Evolutionary conservation across 1,139 yeast species (phyloP), one percentile per base, ranked within the genome.

Genomic region (Yarrowia galli): DNA sequence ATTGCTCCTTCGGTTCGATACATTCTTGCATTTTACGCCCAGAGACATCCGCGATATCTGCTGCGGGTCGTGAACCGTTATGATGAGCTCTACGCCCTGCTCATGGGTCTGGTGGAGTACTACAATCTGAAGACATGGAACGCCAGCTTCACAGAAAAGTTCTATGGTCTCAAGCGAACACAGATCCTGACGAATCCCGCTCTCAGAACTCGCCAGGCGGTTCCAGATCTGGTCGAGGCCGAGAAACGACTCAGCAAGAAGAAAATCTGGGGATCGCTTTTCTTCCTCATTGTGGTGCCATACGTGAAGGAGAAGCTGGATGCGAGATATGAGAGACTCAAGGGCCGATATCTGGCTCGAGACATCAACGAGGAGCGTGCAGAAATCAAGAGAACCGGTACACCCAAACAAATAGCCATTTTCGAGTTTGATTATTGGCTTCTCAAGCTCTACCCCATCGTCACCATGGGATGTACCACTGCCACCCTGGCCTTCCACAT

Each of bases 71-170:
- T 91, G 48, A 88, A 90, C 74, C 80, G 82, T 67, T 92, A 89
- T 75, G 98, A 93, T 75, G 97, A 91, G 78, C 73, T 92, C 43
- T 89, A 89, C 72, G 77, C 89, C 13, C 71, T 85, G 1, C 71
- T 89, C 5, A 80, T 95, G 75, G 87, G 91, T 0, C 72, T 84
- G n/a, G 81, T 93, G 0, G 98, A 95, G 77, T 88, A 88, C 82
- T 84, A 85, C 72, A 91, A 89, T 73, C 77, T 93, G 66, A 84
- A 81, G 67, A 82, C 83, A 68, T 91, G 96, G 92, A 93, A 91
- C 74, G 87, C 97, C 0, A 86, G 96, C 2, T 92, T 95, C 73
- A 91, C 97, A 0, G 98, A 93, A 76, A 91, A 91, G 76, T 95
- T 93, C 75, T 93, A 95, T 75, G 98, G 98, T 1, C 79, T 95